Conservation (phyloP, 2,329 filamentous ascomycete genomes). For the Furcasterigmium sp. region DNA sequence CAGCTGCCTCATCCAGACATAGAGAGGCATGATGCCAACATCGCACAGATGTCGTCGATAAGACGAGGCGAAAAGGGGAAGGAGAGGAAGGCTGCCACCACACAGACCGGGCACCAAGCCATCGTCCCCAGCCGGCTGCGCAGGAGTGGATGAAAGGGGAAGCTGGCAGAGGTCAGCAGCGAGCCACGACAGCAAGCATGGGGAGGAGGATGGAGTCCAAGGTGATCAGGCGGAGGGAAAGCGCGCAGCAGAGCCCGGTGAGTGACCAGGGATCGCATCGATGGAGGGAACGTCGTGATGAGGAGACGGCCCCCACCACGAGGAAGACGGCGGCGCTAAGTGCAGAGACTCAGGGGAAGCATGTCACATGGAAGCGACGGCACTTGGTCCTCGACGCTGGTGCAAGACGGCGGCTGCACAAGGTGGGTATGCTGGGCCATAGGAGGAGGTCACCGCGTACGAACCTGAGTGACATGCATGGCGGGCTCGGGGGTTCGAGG, state of each 20-base stretch:
- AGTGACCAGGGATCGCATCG: background rate
- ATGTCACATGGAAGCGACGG: too few species aligned
- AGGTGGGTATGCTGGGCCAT: too few species aligned
- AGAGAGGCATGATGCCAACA: background rate
- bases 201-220: background rate
- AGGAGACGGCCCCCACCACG: too few species aligned
- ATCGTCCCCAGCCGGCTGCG: background rate
- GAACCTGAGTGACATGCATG: too few species aligned
- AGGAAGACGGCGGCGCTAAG: too few species aligned
- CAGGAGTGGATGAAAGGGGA: background rate
- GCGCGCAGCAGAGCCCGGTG: background rate
- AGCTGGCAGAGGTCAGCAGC: background rate
- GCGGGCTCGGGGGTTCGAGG: too few species aligned
- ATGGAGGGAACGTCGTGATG: too few species aligned
- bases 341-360: too few species aligned
- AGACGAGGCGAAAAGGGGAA: constrained; percentile 9
- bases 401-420: too few species aligned
- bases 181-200: background rate
- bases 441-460: too few species aligned
- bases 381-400: too few species aligned
- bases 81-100: constrained; percentile 4
- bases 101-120: background rate
- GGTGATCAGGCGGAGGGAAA: background rate
- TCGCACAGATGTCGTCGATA: constrained; percentile 4
- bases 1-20: background rate